Evolutionary conservation across 129 eudicot genomes (phyloP).

Genomic region (Helianthus annuus): DNA sequence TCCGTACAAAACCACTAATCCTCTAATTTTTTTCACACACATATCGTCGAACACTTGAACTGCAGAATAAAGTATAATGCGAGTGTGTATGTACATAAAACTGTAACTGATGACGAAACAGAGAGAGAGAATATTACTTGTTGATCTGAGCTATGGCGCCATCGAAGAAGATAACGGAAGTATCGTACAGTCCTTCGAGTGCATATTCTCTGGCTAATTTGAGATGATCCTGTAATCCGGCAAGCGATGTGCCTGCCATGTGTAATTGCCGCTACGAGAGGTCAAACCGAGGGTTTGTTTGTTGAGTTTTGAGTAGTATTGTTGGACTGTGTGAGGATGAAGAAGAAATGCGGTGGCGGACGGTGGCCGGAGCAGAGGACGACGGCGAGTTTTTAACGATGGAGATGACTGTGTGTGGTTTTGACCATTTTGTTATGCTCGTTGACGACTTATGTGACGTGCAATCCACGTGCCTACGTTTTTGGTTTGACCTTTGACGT

Average conservation of each 20-base stretch:
- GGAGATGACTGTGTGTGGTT: not conserved
- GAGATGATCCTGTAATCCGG: slow-evolving; percentile 89
- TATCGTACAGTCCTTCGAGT: slow-evolving; percentile 88
- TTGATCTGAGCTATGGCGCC: slow-evolving; percentile 99
- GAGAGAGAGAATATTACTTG: slow-evolving; percentile 51
- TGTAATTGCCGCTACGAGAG: not conserved
- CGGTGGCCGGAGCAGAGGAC: slow-evolving; percentile 25
- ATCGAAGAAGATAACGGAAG: slow-evolving; percentile 97
- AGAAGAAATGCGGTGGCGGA: not conserved
- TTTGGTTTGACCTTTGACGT: not conserved
- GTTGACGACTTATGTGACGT: slow-evolving; percentile 25
- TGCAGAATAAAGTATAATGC: slow-evolving; percentile 17
- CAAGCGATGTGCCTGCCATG: slow-evolving; percentile 70
- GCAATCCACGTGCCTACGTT: slow-evolving; percentile 28
- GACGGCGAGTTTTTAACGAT: slow-evolving; percentile 19
- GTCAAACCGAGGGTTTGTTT: slow-evolving; percentile 17
- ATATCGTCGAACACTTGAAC: not conserved
- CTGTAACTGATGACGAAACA: not conserved
- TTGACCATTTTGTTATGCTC: slow-evolving; percentile 16
- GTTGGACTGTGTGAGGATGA: slow-evolving; percentile 5
- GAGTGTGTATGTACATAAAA: not conserved
- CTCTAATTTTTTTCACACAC: not conserved
- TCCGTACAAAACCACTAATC: not conserved
- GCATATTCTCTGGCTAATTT: slow-evolving; percentile 96
- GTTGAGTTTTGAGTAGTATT: not conserved